Base-by-base conservation (phyloP, 1,284 basidiomycete genomes). In the Tremellales sp. region DNA sequence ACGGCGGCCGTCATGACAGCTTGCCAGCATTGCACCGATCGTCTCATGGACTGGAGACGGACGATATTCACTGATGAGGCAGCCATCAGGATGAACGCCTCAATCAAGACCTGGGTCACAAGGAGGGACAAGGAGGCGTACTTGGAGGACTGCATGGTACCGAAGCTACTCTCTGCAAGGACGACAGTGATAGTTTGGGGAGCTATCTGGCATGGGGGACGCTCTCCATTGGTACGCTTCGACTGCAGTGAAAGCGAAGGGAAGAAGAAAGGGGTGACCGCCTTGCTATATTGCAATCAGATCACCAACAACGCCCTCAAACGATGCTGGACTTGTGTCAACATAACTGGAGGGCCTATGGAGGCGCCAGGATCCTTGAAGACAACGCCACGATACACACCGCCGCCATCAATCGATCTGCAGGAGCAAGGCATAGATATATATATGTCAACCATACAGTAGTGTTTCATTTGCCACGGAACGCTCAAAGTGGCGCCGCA, bases 31-130 rank as follows among this genome's bases (percentile, higher is more conserved):
- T n/a, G 8, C 6, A 19, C 24, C 13, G 35, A 52, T 16, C 40
- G 13, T 22, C 12, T 44, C 5, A 21, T 32, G 3, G 42, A 42
- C 40, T 45, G 42, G 46, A 45, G 43, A 29, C 33, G 39, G 18
- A 48, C 47, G 21, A 55, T 56, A 28, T 56, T 34, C 18, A 38
- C 37, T 5, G 48, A 56, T 50, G 54, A 56, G 38, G 21, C 34
- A 13, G 22, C 29, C 10, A 12, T 56, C n/a, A 46, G 41, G 29
- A 18, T 50, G 12, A 37, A 49, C 32, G 36, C 25, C 33, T 24
- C 37, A 18, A 18, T 29, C 2, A 45, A 39, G 48, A 34, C 31
- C 18, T 50, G 40, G 40, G 51, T 56, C 25, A 50, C 54, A 5
- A 22, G 54, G 4, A 18, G 27, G 18, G 31, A 40, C 4, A 47